Evolutionary conservation across 2,329 filamentous ascomycete genomes (phyloP).

Genomic region (Fusarium redolens): DNA sequence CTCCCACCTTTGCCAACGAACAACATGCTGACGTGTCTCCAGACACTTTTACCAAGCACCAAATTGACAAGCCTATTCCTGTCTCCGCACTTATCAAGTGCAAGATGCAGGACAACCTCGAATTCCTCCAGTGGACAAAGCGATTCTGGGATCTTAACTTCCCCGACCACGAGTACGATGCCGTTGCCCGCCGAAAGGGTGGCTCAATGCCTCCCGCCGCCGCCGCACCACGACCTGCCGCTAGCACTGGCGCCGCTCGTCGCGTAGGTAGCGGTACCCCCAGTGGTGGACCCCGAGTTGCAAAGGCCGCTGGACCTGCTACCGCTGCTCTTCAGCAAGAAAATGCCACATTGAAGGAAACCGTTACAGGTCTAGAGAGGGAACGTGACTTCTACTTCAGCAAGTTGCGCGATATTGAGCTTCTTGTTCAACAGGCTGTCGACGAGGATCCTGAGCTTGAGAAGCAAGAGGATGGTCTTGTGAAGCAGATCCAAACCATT

Average conservation of each 20-base stretch:
- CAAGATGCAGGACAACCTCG: slow-evolving; percentile 99
- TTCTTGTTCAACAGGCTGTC: slow-evolving; percentile 91
- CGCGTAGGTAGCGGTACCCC: slow-evolving; percentile 71
- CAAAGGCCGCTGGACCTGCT: slow-evolving; percentile 65
- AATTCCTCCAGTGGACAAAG: slow-evolving; percentile 98
- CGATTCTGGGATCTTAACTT: slow-evolving; percentile 98
- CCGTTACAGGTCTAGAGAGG: slow-evolving; percentile 91
- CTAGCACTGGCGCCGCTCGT: slow-evolving; percentile 62
- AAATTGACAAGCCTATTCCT: slow-evolving; percentile 88
- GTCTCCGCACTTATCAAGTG: slow-evolving; percentile 93
- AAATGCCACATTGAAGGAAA: slow-evolving; percentile 91
- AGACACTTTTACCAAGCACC: slow-evolving; percentile 88
- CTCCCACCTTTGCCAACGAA: not conserved
- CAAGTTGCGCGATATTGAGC: slow-evolving; percentile 96
- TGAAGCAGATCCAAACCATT: slow-evolving; percentile 97
- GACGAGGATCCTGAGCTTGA: slow-evolving; percentile 93
- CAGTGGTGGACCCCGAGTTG: slow-evolving; percentile 63
- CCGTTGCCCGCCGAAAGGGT: slow-evolving; percentile 84
- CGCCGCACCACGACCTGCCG: slow-evolving; percentile 59
- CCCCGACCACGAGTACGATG: slow-evolving; percentile 96
- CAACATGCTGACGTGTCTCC: slow-evolving; percentile 12
- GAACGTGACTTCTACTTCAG: slow-evolving; percentile 99
- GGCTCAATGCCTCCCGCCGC: slow-evolving; percentile 69
- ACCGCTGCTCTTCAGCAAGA: slow-evolving; percentile 83
- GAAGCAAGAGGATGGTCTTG: slow-evolving; percentile 89